Conservation (phyloP, 306 rosid genomes). For the Cicer chorassanicum region DNA sequence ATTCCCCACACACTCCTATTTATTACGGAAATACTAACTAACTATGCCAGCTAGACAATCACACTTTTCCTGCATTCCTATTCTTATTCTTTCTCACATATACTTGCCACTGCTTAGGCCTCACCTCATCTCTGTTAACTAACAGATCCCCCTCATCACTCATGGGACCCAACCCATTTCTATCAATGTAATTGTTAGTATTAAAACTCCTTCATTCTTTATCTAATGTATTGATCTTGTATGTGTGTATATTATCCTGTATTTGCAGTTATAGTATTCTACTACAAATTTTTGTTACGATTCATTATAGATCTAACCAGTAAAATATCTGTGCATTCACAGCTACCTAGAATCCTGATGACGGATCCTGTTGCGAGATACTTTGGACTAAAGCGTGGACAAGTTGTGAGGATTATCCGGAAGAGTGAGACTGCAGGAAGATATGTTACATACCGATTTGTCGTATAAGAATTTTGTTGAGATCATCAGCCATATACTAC, state of each 20-base stretch:
- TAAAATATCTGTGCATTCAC: conserved; percentile 11
- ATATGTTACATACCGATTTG: conserved; percentile 79
- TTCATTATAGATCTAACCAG: neutral
- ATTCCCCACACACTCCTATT: too few species aligned
- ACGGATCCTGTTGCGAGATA: conserved; percentile 83
- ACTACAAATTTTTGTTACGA: neutral
- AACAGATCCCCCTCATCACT: too few species aligned
- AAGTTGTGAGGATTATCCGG: conserved; percentile 85
- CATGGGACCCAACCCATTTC: too few species aligned
- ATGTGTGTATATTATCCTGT: conserved; percentile 15
- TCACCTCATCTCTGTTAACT: too few species aligned
- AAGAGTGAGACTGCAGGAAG: conserved; percentile 87
- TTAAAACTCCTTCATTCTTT: neutral
- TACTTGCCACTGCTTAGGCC: too few species aligned
- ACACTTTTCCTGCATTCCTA: too few species aligned
- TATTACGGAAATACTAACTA: too few species aligned
- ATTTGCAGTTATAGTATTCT: neutral
- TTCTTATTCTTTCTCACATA: too few species aligned
- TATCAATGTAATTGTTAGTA: neutral
- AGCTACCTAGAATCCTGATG: conserved; percentile 85
- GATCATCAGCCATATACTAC: neutral
- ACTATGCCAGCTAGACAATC: too few species aligned
- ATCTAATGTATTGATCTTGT: conserved; percentile 7
- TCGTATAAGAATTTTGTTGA: conserved; percentile 47
- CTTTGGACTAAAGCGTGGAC: conserved; percentile 85